Base-by-base conservation (phyloP, 2,329 filamentous ascomycete species). In the Phoma sp. region DNA sequence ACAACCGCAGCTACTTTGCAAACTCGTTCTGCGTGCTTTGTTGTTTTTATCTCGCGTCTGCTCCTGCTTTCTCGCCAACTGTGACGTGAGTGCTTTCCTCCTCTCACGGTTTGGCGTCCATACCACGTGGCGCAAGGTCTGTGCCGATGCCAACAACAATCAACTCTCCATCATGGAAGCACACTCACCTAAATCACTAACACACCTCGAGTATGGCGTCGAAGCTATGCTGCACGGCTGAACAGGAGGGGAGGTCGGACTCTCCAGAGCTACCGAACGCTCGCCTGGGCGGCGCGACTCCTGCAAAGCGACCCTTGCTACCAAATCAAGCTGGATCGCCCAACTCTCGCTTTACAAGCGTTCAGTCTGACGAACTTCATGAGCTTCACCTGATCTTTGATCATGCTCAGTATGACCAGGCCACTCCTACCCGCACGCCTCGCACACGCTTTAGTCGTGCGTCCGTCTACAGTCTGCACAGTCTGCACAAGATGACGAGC, bases 361-460 rank as follows among this genome's bases (percentile, higher is more conserved):
- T 65, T 25, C 64, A 60, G 21, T 69, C 68, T 7, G 68, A 71
- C 25, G 71, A 74, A 8, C 57, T 74, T 6, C 62, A 69, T 29
- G 71, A 75, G 48, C 62, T 76, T 9, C 69, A 61, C 6, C 63
- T 71, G 13, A 73, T 75, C 37, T 75, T 76, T 54, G 52, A 70
- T 36, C 68, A 67, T 60, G 70, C 65, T 4, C 55, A 58, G 21
- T 38, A 61, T 13, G 55, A 51, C 15, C 49, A 44, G 24, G 47
- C 44, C 6, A 57, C 64, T 15, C 62, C 67, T 1, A 31, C 57
- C 9, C 65, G 62, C 22, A 49, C 55, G 8, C 33, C 52, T 6
- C 65, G 59, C 45, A 36, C 62, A 36, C 65, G 64, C 41, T 68
- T 69, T 53, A 64, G 54, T 19, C 65, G 64, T 22, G 61, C 67